Percentiles rank a stretch among this genome's conserved stretches.
These are phyloP conservation scores for Pholiota molesta DNA, from an alignment of 768 basidiomycete genomes.

Conservation along the genomic window DNA sequence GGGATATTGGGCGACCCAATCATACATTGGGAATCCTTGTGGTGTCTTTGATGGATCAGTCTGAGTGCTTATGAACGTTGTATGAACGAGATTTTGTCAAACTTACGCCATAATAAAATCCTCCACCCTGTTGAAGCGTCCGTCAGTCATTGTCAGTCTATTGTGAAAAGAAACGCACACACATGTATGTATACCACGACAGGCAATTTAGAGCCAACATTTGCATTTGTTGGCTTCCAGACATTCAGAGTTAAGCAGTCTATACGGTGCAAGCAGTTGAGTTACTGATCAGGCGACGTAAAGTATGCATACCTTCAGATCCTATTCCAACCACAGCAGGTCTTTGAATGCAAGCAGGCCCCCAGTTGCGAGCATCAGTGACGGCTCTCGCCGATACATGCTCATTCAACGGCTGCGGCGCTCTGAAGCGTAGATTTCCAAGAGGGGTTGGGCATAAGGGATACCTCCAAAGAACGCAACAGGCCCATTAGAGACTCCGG, in stretches of 20 bases:
- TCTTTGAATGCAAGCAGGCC: conserved; percentile 46
- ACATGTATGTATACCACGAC: conserved; percentile 38
- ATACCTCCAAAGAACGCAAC: conserved; percentile 43
- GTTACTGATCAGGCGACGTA: not conserved
- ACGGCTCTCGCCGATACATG: conserved; percentile 23
- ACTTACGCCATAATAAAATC: conserved; percentile 37
- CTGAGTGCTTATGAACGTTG: too few relatives aligned
- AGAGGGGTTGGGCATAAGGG: conserved; percentile 57
- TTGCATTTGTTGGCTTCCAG: conserved; percentile 47
- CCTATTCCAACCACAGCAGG: conserved; percentile 50
- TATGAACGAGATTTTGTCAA: not conserved
- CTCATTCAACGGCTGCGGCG: conserved; percentile 44
- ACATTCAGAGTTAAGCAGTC: conserved; percentile 64
- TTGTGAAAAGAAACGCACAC: conserved; percentile 1
- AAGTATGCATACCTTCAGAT: conserved; percentile 36
- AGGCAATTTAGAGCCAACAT: conserved; percentile 30
- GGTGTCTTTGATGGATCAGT: conserved; percentile 33
- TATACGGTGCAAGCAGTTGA: conserved; percentile 23
- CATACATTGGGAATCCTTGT: conserved; percentile 49
- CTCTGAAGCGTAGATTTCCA: conserved; percentile 45
- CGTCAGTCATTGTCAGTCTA: not conserved
- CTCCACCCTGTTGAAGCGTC: conserved; percentile 36
- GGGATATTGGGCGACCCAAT: conserved; percentile 46
- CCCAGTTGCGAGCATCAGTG: conserved; percentile 47
- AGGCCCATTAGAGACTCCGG: conserved; percentile 34